A percentile compares a stretch with the other conserved stretches of the same genome.
These are phyloP conservation scores for Coemansia sp. DNA, from an alignment of 192 early-diverging fungal genomes.

Conservation along the genomic window DNA sequence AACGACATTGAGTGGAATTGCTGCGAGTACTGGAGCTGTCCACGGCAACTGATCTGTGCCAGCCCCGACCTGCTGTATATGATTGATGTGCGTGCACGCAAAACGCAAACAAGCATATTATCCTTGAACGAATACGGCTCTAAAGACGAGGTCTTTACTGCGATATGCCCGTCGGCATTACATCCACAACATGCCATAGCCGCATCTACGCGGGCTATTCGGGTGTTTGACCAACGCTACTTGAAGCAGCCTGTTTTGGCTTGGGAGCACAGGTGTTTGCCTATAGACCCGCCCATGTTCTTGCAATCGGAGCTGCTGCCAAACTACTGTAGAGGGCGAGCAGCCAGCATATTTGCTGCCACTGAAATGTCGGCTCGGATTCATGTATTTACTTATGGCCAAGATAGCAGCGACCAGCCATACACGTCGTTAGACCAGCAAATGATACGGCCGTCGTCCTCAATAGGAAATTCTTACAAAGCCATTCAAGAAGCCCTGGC, in stretches of 20 bases:
- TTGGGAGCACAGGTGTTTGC: conserved; percentile 17
- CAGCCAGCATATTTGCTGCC: conserved; percentile 21
- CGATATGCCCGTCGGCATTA: conserved; percentile 22
- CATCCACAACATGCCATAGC: conserved; percentile 43
- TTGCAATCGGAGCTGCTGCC: conserved; percentile 18
- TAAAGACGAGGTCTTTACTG: conserved; percentile 25
- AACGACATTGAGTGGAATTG: conserved; percentile 32
- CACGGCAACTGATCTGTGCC: conserved; percentile 32
- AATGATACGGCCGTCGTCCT: conserved; percentile 18
- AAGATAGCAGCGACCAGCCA: conserved; percentile 21
- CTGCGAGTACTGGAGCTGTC: conserved; percentile 47
- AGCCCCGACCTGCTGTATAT: conserved; percentile 19
- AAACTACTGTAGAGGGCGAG: conserved; percentile 9
- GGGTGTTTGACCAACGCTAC: conserved; percentile 46
- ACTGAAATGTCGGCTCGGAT: conserved; percentile 18
- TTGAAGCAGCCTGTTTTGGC: conserved; percentile 30
- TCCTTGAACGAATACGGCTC: conserved; percentile 15
- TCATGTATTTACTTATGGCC: conserved; percentile 27
- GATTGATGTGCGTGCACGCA: conserved; percentile 22
- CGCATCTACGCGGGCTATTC: conserved; percentile 34
- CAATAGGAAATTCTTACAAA: conserved; percentile 2
- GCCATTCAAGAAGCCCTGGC: conserved; percentile 28
- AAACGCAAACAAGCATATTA: conserved; percentile 5
- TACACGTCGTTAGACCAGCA: conserved; percentile 28
- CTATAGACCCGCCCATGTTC: conserved; percentile 22